phyloP scores from a whole-genome alignment of 2,329 filamentous ascomycete genomes.

The Sporothrix curviconia region DNA sequence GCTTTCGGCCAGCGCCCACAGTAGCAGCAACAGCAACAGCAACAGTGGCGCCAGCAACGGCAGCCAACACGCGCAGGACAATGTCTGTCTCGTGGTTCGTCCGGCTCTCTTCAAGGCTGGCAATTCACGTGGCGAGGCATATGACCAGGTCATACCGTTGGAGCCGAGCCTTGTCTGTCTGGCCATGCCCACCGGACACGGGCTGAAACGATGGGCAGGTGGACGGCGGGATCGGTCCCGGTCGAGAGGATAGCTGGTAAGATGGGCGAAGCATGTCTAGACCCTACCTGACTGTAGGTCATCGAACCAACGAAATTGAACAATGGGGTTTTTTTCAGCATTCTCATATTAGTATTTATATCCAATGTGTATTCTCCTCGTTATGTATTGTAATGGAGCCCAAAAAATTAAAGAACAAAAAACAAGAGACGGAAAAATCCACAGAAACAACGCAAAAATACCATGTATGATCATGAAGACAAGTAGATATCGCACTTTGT shows the following conservation, averaged over 20 bases:
- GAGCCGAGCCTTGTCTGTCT: slow-evolving; percentile 11
- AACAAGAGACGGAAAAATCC: background rate
- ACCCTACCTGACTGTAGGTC: too few species aligned
- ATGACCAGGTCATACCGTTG: slow-evolving; percentile 6
- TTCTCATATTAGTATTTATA: slow-evolving; percentile 1
- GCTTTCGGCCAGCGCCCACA: background rate
- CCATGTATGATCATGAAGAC: background rate
- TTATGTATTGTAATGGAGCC: background rate
- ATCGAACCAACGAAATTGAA: background rate
- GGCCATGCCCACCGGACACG: background rate
- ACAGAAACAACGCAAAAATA: background rate
- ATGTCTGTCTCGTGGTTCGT: slow-evolving; percentile 10
- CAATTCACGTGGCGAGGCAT: slow-evolving; percentile 14
- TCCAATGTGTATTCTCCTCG: background rate
- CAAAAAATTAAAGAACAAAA: background rate
- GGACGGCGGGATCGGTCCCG: slow-evolving; percentile 1
- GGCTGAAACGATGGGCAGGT: background rate
- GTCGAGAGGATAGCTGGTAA: background rate
- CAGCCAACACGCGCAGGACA: background rate
- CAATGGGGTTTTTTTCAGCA: background rate
- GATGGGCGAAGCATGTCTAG: too few species aligned
- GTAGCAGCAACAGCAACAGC: background rate
- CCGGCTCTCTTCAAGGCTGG: slow-evolving; percentile 15
- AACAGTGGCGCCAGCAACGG: background rate
- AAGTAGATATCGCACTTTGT: background rate